A percentile compares a stretch with the other conserved stretches of the same genome.
phyloP scores from a whole-genome alignment of 306 rosid genomes.

The Inga leiocalycina region DNA sequence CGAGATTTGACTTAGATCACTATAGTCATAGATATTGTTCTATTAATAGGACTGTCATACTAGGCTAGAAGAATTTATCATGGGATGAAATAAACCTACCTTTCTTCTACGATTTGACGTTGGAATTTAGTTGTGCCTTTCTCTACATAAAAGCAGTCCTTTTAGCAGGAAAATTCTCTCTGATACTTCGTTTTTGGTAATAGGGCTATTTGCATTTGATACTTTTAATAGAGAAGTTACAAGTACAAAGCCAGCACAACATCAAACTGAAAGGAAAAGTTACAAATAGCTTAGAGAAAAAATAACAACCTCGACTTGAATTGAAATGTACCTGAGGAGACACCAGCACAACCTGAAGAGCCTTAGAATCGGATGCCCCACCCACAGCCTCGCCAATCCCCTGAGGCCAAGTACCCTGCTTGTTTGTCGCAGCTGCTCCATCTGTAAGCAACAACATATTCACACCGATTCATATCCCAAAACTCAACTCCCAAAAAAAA shows the following conservation, averaged over 20 bases:
- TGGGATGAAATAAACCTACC: not conserved
- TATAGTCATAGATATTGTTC: not conserved
- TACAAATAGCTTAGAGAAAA: not conserved
- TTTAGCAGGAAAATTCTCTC: not conserved
- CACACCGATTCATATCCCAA: not conserved
- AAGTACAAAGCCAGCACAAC: not conserved
- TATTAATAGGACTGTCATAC: not conserved
- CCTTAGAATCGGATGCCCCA: slow-evolving; percentile 44
- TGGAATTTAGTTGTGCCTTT: not conserved
- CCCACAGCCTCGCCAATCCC: slow-evolving; percentile 57
- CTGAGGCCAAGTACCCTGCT: slow-evolving; percentile 47
- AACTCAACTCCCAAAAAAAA: not conserved
- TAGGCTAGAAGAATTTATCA: not conserved
- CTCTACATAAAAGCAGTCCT: not conserved
- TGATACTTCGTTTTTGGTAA: not conserved
- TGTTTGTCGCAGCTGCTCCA: slow-evolving; percentile 50
- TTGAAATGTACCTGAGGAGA: slow-evolving; percentile 76
- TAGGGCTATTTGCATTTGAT: not conserved
- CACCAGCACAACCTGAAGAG: slow-evolving; percentile 88
- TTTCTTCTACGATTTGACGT: not conserved
- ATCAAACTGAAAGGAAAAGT: not conserved
- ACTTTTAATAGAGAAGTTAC: not conserved
- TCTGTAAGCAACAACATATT: slow-evolving; percentile 25
- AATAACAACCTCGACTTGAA: not conserved
- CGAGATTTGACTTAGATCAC: not conserved